phyloP scores from a whole-genome alignment of 768 basidiomycete species.

The Suillus americanus region DNA sequence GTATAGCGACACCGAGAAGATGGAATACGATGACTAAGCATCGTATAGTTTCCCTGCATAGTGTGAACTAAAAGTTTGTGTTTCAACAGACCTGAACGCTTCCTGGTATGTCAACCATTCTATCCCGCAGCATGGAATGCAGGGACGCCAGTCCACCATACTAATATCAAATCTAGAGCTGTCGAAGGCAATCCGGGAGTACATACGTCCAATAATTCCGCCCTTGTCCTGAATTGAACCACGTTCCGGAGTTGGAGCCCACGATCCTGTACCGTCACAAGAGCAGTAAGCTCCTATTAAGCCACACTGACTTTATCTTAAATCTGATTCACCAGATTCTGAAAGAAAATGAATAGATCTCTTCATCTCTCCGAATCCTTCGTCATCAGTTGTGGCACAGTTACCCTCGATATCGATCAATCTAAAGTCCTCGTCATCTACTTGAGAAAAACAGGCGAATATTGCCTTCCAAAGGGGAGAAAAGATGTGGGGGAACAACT shows the following conservation, averaged over 20 bases:
- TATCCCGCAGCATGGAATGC: no score
- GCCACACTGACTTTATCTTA: no score
- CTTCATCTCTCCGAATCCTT: background rate
- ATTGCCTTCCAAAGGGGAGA: constrained; percentile 59
- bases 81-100: no score
- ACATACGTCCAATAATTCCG: background rate
- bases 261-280: background rate
- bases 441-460: constrained; percentile 12
- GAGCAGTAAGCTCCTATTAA: background rate
- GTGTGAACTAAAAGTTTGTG: no score
- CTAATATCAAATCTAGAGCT: background rate
- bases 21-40: no score
- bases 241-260: background rate
- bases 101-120: no score
- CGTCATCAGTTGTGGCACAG: background rate
- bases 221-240: no score
- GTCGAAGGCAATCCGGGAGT: background rate
- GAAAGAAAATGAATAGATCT: background rate
- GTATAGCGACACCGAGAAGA: no score
- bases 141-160: background rate
- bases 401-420: background rate
- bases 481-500: constrained; percentile 58
- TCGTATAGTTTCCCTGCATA: no score
- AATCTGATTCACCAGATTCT: no score
- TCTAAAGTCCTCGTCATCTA: background rate